Base-by-base conservation (phyloP, 192 early-diverging fungal genomes). In the Umbelopsis sp. region DNA sequence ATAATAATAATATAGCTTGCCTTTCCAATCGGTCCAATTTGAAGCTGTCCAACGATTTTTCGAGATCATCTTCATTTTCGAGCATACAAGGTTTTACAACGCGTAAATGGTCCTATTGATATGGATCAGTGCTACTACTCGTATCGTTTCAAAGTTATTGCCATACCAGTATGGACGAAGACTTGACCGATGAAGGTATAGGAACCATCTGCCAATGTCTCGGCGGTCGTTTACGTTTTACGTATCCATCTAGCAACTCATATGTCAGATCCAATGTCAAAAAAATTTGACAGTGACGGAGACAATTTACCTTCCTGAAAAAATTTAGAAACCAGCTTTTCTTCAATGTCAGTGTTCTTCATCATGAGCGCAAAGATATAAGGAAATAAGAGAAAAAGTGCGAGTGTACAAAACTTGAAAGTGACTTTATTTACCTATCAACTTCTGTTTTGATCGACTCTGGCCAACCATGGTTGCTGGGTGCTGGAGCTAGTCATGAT, bases 111-210 rank as follows among this genome's bases (percentile, higher is more conserved):
- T 62, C 56, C 56, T 62, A 62, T 62, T 31, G 56, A 62, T 62
- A 62, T 14, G 17, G 20, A 62, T 62, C 26, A 62, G 56, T 20
- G 56, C 29, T 26, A 8, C 26, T 62, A 31, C 31, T 62, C 29
- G 25, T 62, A 62, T 12, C 10, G 20, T 36, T 9, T 44, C 38
- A 44, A 20, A 68, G 34, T 36, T 16, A 44, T 22, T 24, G 41
- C 10, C 66, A 41, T 74, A 78, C 77, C 69, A 78, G 65, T n/a
- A 78, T 65, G 43, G 77, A 73, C 51, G 67, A 41, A 31, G 54
- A 22, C 10, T 54, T 65, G 36, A 78, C 20, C 45, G 25, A 24
- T 4, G 34, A 49, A 31, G 77, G 77, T 24, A 74, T 45, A 68
- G 72, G 49, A 51, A 65, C 62, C 16, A 45, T 43, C 21, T 66